Percentiles rank a stretch among this genome's conserved stretches.
phyloP scores from a whole-genome alignment of 2,329 filamentous ascomycete genomes.

The Nemania diffusa region DNA sequence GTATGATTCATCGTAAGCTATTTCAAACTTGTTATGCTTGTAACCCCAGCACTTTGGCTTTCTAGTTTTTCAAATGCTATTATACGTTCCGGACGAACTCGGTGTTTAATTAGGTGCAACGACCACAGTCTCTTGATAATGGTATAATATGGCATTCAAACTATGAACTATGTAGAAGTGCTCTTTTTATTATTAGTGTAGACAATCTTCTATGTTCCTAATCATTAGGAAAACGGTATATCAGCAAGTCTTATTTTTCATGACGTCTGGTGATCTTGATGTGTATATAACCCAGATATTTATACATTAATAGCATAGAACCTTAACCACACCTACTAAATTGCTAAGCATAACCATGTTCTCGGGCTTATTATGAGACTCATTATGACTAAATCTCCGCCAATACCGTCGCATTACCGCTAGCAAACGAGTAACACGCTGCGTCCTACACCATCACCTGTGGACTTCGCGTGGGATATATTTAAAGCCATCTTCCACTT shows the following conservation, averaged over 20 bases:
- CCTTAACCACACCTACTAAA: background rate
- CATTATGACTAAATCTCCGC: background rate
- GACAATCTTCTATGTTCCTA: background rate
- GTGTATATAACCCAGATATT: background rate
- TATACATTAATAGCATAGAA: background rate
- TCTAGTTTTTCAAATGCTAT: no score
- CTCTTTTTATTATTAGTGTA: background rate
- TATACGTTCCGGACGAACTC: no score
- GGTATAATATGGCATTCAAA: no score
- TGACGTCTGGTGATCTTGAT: background rate
- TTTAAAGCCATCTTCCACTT: constrained; percentile 9
- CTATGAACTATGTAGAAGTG: no score
- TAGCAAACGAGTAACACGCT: background rate
- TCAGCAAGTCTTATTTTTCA: no score
- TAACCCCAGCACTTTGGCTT: no score
- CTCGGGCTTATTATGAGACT: background rate
- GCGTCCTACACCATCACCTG: background rate
- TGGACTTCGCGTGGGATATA: constrained; percentile 1
- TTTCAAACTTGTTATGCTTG: no score
- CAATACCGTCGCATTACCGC: background rate
- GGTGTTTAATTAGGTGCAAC: no score
- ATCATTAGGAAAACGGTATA: no score
- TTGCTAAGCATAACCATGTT: background rate
- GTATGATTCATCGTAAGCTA: no score
- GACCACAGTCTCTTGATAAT: no score